These are phyloP conservation scores for Aspergillus nanangensis DNA, from an alignment of 495 filamentous ascomycete genomes.

Conservation along the genomic window DNA sequence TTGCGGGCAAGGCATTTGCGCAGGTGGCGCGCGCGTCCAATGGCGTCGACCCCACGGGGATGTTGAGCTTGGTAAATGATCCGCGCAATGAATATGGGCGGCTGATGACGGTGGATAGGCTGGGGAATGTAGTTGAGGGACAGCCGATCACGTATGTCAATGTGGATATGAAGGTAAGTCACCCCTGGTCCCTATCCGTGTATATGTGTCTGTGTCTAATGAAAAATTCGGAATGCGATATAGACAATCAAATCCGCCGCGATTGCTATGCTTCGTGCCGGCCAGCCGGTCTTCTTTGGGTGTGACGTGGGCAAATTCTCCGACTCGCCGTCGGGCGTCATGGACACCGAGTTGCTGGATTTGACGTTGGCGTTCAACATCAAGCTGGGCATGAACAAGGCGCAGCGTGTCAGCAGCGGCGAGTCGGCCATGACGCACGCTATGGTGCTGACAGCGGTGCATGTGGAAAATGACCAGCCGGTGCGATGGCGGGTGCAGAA, in stretches of 20 bases:
- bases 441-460: conserved; percentile 84
- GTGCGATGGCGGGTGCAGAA: conserved; percentile 85
- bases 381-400: conserved; percentile 65
- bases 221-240: neutral
- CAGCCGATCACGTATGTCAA: conserved; percentile 74
- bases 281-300: conserved; percentile 82
- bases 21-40: conserved; percentile 8
- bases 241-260: conserved; percentile 63
- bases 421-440: conserved; percentile 84
- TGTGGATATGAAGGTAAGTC: conserved; percentile 57
- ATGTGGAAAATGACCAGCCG: conserved; percentile 59
- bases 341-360: conserved; percentile 69
- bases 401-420: conserved; percentile 60
- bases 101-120: conserved; percentile 67
- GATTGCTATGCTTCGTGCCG: conserved; percentile 69
- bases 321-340: conserved; percentile 59
- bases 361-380: conserved; percentile 78
- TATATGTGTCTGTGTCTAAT: neutral
- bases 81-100: conserved; percentile 67
- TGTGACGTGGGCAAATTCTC: conserved; percentile 81
- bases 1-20: conserved; percentile 40
- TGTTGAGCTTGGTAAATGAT: conserved; percentile 81
- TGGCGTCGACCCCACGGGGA: conserved; percentile 36
- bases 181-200: neutral
- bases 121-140: conserved; percentile 75